Conservation (phyloP, 257 asterid genomes). For the Nicotiana obtusifolia region DNA sequence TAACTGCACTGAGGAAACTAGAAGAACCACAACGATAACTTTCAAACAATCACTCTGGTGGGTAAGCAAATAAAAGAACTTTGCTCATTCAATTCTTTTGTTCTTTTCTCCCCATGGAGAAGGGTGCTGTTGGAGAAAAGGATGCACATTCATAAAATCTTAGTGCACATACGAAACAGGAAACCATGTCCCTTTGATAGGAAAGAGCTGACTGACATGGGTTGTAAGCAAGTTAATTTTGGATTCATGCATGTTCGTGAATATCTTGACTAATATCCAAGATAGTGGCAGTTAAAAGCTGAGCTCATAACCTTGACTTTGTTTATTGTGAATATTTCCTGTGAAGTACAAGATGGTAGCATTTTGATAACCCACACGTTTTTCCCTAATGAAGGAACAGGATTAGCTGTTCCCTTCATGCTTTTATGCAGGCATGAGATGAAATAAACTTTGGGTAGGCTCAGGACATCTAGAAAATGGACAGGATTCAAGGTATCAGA, state of each 20-base stretch:
- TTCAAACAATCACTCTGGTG: not conserved
- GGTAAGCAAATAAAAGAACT: not conserved
- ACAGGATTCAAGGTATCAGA: not conserved
- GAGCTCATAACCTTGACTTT: not conserved
- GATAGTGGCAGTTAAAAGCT: not conserved
- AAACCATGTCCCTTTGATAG: not conserved
- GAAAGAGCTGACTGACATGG: not conserved
- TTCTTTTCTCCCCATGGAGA: not conserved
- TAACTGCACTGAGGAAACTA: not conserved
- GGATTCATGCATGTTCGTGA: not conserved
- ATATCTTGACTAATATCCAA: not conserved
- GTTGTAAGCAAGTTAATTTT: not conserved
- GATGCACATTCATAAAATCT: not conserved
- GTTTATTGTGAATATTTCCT: not conserved
- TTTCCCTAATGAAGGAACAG: not conserved
- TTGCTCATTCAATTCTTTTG: not conserved
- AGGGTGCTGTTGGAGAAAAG: not conserved
- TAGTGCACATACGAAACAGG: not conserved
- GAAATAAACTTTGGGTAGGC: not conserved
- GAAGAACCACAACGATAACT: not conserved
- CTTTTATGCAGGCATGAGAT: not conserved
- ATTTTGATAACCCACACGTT: not conserved
- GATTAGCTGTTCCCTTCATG: not conserved
- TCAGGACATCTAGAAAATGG: not conserved
- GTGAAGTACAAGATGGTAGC: not conserved